Conservation (phyloP, 306 rosid genomes). For the Trifolium repens region DNA sequence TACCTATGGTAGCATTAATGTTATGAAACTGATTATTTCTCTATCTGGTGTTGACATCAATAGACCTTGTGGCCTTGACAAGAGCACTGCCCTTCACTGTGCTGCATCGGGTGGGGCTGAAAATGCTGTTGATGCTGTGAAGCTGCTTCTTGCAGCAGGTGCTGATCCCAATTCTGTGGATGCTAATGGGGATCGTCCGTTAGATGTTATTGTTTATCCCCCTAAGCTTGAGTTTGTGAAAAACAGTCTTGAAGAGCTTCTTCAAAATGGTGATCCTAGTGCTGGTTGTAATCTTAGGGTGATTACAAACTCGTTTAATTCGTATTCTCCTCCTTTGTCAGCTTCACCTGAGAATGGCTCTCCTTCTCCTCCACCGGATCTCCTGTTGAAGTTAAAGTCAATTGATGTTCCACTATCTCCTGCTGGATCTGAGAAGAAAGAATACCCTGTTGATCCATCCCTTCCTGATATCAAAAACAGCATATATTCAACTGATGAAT, state of each 20-base stretch:
- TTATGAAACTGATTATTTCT: slow-evolving; percentile 71
- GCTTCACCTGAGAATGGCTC: slow-evolving; percentile 72
- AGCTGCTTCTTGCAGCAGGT: slow-evolving; percentile 77
- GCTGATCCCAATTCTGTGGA: slow-evolving; percentile 78
- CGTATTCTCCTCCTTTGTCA: slow-evolving; percentile 66
- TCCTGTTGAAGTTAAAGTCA: slow-evolving; percentile 60
- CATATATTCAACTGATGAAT: slow-evolving; percentile 92
- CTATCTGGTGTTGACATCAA: slow-evolving; percentile 67
- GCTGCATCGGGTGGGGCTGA: slow-evolving; percentile 92
- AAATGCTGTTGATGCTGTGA: slow-evolving; percentile 72
- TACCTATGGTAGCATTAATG: slow-evolving; percentile 82
- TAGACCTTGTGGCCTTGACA: slow-evolving; percentile 65
- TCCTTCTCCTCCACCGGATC: slow-evolving; percentile 62
- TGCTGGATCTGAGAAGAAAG: slow-evolving; percentile 83
- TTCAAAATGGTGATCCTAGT: slow-evolving; percentile 55
- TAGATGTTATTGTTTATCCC: slow-evolving; percentile 70
- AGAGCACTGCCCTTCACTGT: slow-evolving; percentile 95
- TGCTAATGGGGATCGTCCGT: slow-evolving; percentile 72
- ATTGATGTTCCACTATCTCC: slow-evolving; percentile 53
- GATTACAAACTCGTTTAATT: slow-evolving; percentile 49
- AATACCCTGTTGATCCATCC: slow-evolving; percentile 87
- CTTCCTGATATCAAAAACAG: slow-evolving; percentile 95
- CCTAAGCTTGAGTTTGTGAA: slow-evolving; percentile 61
- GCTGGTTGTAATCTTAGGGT: slow-evolving; percentile 59
- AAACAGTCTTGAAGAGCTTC: slow-evolving; percentile 67